Base-by-base conservation (phyloP, 768 basidiomycete species). In the Naganishia vaughanmartiniae region DNA sequence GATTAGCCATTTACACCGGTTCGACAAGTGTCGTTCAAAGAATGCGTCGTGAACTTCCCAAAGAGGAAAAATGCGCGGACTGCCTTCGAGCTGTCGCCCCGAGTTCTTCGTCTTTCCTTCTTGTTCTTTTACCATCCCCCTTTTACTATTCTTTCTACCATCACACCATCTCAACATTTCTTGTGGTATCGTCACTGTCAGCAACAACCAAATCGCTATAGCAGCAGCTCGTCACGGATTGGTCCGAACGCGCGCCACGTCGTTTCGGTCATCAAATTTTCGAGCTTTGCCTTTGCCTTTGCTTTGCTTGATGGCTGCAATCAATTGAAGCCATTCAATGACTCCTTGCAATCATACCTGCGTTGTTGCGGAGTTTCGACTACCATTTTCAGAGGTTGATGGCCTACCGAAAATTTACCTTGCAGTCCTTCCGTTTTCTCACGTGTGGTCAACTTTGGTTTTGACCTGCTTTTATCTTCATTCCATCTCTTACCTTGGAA, bases 1-100 rank as follows among this genome's bases (percentile, higher is more conserved):
- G 17, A n/a, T 51, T 51, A 0, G 24, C 12, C 56, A 21, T 34
- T 39, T 48, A 45, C 42, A 42, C 7, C 42, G 9, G 9, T 42
- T 42, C 42, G 42, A 42, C 42, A 42, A 66, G 33, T 36, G 55
- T 55, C 46, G 46, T 54, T 46, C 57, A 60, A 28, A 70, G 56
- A 54, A 63, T 33, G 66, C 69, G 51, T 51, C 69, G 53, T 66
- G 48, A 31, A 14, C 31, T 66, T 53, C 65, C 48, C 65, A 34
- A 66, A 53, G 7, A 54, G 66, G 69, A 51, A 57, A 63, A 69
- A 66, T 60, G 72, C 58, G 63, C 70, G 54, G 34, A 15, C 45
- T 60, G 54, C n/a, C 51, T 66, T 68, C 57, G 15, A 36, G 19
- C 42, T 66, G 71, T 55, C 36, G 24, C 34, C 55, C 45, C 48